Percentiles rank a stretch among this genome's conserved stretches.
Evolutionary conservation across 345 rosid genomes (phyloP).

Genomic region (Mercurialis annua): DNA sequence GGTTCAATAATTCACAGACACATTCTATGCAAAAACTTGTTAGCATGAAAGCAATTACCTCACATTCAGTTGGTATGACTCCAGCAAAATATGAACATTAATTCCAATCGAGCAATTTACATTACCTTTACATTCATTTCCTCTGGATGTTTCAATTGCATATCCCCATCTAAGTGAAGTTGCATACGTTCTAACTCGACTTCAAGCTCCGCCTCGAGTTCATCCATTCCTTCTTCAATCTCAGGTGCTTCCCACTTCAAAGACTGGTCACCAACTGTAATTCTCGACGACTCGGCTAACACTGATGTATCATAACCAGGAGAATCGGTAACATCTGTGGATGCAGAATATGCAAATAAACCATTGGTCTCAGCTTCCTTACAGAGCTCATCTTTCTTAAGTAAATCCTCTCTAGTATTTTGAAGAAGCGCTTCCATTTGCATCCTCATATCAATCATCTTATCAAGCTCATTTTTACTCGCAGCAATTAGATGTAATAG

Average conservation of each 20-base stretch:
- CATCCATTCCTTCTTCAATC: conserved; percentile 48
- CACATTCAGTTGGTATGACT: background rate
- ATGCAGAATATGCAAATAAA: conserved; percentile 22
- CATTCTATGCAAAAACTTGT: background rate
- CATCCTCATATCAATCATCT: conserved; percentile 41
- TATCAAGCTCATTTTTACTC: conserved; percentile 55
- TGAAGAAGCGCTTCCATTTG: conserved; percentile 52
- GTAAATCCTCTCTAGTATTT: conserved; percentile 31
- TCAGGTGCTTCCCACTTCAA: conserved; percentile 22
- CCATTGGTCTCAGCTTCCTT: conserved; percentile 23
- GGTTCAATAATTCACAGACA: background rate
- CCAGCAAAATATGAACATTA: background rate
- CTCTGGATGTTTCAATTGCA: conserved; percentile 16
- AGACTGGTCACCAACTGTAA: conserved; percentile 29
- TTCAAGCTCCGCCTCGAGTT: conserved; percentile 74
- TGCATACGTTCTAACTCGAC: conserved; percentile 62
- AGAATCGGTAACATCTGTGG: conserved; percentile 27
- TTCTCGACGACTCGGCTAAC: conserved; percentile 29
- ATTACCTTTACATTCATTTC: conserved; percentile 35
- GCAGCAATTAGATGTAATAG: conserved; percentile 49
- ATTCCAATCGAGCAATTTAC: background rate
- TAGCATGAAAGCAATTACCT: background rate
- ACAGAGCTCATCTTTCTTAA: conserved; percentile 14
- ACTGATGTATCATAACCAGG: conserved; percentile 19
- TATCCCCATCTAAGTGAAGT: conserved; percentile 43